Conservation (phyloP, 31 red algal species). For the Bonnemaisonia californica region DNA sequence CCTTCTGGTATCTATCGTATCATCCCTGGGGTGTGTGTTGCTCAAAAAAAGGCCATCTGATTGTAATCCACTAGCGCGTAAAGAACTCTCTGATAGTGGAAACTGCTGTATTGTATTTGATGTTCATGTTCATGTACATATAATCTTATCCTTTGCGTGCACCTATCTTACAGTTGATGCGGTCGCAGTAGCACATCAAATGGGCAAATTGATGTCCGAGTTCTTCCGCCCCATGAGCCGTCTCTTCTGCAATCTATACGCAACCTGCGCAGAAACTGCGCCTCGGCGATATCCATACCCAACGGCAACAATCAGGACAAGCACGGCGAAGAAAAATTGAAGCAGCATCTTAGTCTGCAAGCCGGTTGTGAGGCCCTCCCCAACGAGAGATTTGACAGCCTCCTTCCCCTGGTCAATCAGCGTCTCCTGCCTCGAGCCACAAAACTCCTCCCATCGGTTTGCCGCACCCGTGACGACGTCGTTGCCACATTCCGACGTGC, state of each 20-base stretch:
- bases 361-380: conserved; percentile 27
- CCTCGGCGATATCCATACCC: conserved; percentile 50
- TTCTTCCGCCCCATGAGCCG: conserved; percentile 50
- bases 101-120: background rate
- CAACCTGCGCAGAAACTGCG: conserved; percentile 32
- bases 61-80: background rate
- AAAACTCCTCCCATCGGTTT: conserved; percentile 42
- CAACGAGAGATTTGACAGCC: conserved; percentile 50
- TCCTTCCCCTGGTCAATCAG: conserved; percentile 72
- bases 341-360: conserved; percentile 15
- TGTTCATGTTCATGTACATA: too few relatives aligned
- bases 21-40: background rate
- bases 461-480: conserved; percentile 54
- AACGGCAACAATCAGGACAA: conserved; percentile 27
- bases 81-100: background rate
- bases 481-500: conserved; percentile 32
- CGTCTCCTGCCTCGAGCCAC: conserved; percentile 32
- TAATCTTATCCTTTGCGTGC: too few relatives aligned
- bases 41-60: background rate
- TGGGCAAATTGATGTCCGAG: conserved; percentile 39
- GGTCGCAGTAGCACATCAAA: background rate
- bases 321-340: conserved; percentile 37
- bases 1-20: background rate
- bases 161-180: conserved; percentile 2
- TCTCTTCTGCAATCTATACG: conserved; percentile 52